Conservation (phyloP, 768 basidiomycete genomes). For the Candolleomyces efflorescens region DNA sequence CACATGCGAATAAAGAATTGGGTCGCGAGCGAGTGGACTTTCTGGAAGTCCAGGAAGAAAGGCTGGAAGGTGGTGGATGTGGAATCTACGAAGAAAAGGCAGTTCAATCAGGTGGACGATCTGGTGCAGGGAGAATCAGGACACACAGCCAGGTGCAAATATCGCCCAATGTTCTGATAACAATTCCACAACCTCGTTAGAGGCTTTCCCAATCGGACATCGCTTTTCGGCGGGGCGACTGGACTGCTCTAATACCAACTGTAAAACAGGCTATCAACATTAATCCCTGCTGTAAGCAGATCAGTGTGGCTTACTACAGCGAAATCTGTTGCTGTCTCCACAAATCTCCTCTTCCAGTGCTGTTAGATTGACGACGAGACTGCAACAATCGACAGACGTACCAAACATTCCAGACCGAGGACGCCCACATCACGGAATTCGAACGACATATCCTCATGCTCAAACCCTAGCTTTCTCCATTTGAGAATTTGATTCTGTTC, state of each 20-base stretch:
- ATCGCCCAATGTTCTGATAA: slow-evolving; percentile 84
- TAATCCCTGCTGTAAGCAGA: slow-evolving; percentile 1
- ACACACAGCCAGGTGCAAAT: slow-evolving; percentile 79
- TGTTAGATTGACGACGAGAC: background rate
- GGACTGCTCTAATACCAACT: slow-evolving; percentile 79
- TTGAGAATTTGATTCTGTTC: slow-evolving; percentile 47
- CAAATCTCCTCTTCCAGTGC: slow-evolving; percentile 55
- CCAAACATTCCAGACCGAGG: slow-evolving; percentile 79
- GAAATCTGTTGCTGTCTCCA: slow-evolving; percentile 69
- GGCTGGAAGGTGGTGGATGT: slow-evolving; percentile 81
- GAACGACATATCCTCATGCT: slow-evolving; percentile 64
- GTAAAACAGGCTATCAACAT: slow-evolving; percentile 7
- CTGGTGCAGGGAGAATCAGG: slow-evolving; percentile 2
- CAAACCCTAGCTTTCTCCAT: slow-evolving; percentile 80
- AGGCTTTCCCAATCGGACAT: slow-evolving; percentile 80
- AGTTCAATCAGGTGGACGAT: slow-evolving; percentile 1
- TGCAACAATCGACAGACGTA: slow-evolving; percentile 26
- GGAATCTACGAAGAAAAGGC: slow-evolving; percentile 47
- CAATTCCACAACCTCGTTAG: slow-evolving; percentile 81
- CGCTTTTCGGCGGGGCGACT: slow-evolving; percentile 68
- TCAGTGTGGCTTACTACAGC: slow-evolving; percentile 49
- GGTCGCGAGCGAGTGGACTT: slow-evolving; percentile 75
- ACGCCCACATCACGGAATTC: slow-evolving; percentile 80
- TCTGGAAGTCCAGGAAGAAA: slow-evolving; percentile 82
- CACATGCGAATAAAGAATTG: slow-evolving; percentile 92